Conservation (phyloP, 495 filamentous ascomycete species). For the Sordaria brevicollis region DNA sequence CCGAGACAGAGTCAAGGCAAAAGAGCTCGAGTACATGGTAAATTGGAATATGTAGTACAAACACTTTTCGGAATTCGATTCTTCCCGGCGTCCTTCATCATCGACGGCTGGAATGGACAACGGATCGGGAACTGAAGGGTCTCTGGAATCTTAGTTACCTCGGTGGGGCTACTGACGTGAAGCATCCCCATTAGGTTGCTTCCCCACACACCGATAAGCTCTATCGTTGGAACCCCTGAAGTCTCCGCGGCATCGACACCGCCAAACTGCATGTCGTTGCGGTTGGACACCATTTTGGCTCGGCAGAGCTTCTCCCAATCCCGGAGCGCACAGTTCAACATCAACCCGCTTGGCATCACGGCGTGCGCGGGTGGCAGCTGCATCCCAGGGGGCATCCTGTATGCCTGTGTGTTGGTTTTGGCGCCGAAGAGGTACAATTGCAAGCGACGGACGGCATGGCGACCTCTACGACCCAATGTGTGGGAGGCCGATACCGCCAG, state of each 20-base stretch:
- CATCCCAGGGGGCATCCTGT: not conserved
- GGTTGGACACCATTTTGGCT: not conserved
- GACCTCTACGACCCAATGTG: not conserved
- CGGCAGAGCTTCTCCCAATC: not conserved
- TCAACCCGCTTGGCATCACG: not conserved
- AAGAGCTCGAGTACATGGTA: not conserved
- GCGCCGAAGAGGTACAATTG: not conserved
- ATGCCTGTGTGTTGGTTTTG: not conserved
- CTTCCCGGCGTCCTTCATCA: not conserved
- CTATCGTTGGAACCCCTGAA: not conserved
- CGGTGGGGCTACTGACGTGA: not conserved
- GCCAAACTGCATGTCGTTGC: not conserved
- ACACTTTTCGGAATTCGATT: not conserved
- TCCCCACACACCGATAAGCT: not conserved
- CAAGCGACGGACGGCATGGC: not conserved
- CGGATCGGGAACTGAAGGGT: not conserved
- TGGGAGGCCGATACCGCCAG: not conserved
- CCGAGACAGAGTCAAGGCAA: not conserved
- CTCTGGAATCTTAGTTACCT: not conserved
- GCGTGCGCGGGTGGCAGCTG: not conserved
- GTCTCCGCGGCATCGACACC: not conserved
- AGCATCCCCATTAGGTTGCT: too few relatives aligned
- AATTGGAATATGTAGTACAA: not conserved
- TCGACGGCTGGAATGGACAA: not conserved
- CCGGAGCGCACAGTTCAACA: not conserved